Evolutionary conservation across 2,329 filamentous ascomycete genomes (phyloP).

Genomic region (Xylaria multiplex): DNA sequence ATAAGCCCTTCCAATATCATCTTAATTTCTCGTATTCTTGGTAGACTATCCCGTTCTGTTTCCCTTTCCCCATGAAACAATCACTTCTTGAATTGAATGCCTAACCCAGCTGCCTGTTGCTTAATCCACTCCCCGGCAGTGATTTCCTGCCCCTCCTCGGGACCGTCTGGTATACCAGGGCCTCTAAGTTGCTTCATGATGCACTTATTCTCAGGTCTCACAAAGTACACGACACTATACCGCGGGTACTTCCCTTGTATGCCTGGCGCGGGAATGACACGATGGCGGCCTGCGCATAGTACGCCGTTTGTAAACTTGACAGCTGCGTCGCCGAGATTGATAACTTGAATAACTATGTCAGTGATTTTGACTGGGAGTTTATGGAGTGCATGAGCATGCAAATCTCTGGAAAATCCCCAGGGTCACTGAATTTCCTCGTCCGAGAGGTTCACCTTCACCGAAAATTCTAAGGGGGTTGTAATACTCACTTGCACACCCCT

Average conservation of each 20-base stretch:
- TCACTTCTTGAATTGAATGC: slow-evolving; percentile 34
- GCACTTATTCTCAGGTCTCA: slow-evolving; percentile 49
- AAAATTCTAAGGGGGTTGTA: neutral
- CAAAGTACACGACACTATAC: slow-evolving; percentile 52
- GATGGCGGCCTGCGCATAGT: slow-evolving; percentile 51
- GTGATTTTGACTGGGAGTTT: neutral
- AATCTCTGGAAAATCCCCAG: too few relatives aligned
- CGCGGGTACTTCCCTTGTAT: slow-evolving; percentile 47
- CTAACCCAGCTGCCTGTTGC: slow-evolving; percentile 40
- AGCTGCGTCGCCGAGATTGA: slow-evolving; percentile 54
- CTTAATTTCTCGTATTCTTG: too few relatives aligned
- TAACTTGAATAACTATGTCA: slow-evolving; percentile 36
- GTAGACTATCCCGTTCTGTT: too few relatives aligned
- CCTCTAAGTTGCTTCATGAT: slow-evolving; percentile 45
- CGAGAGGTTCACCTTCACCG: neutral
- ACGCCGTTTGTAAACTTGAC: slow-evolving; percentile 50
- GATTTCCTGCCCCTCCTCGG: slow-evolving; percentile 41
- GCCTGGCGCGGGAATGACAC: slow-evolving; percentile 50
- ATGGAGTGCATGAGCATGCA: neutral
- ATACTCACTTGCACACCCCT: slow-evolving; percentile 47
- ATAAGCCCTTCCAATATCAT: too few relatives aligned
- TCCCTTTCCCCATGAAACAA: too few relatives aligned
- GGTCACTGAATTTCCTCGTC: neutral
- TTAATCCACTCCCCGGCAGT: slow-evolving; percentile 47
- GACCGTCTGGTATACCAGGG: slow-evolving; percentile 39